Conservation (phyloP, 495 filamentous ascomycete genomes). For the Clohesyomyces aquaticus region DNA sequence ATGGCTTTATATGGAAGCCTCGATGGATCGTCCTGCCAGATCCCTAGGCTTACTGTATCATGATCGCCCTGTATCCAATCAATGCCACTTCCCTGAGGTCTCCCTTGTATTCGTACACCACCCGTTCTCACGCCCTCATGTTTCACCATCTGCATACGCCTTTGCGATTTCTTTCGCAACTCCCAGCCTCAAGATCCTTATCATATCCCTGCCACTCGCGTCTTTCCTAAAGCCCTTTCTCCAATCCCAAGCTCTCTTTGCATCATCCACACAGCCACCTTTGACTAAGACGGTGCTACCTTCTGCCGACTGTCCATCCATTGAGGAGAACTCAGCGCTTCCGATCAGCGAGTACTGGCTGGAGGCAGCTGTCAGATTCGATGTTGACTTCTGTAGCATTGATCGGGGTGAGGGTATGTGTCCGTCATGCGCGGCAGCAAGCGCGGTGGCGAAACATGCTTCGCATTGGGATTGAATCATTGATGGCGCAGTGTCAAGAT, state of each 20-base stretch:
- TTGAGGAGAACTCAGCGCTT: constrained; percentile 68
- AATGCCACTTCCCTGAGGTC: not conserved
- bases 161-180: constrained; percentile 70
- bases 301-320: constrained; percentile 56
- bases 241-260: constrained; percentile 85
- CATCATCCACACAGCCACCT: constrained; percentile 48
- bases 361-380: constrained; percentile 51
- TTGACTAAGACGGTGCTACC: constrained; percentile 60
- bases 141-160: constrained; percentile 62
- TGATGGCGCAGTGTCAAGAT: constrained; percentile 74
- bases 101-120: not conserved
- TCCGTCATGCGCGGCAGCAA: constrained; percentile 58
- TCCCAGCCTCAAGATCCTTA: constrained; percentile 71
- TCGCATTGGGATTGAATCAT: constrained; percentile 57
- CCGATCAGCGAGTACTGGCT: constrained; percentile 72
- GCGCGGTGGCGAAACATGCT: constrained; percentile 56
- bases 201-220: constrained; percentile 65
- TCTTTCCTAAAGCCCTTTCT: constrained; percentile 61
- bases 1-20: too few relatives aligned
- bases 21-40: too few relatives aligned
- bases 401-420: constrained; percentile 60
- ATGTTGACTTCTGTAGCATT: constrained; percentile 69
- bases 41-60: too few relatives aligned
- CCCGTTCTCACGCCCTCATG: not conserved
- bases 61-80: too few relatives aligned